Base-by-base conservation (phyloP, 805 yeast species). In the Myxozyma sirexii region DNA sequence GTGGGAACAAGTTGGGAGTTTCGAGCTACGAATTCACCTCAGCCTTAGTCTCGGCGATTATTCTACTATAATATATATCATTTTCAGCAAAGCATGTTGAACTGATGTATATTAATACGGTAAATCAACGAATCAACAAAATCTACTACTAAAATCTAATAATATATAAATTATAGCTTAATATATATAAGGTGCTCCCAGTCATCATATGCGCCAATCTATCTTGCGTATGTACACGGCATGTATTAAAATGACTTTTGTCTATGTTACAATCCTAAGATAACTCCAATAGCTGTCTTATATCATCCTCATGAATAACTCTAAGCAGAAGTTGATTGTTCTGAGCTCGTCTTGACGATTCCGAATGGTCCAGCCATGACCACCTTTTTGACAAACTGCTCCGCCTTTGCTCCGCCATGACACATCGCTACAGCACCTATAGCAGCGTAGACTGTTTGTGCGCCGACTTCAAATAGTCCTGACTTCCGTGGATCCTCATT, bases 391-490 rank as follows among this genome's bases (percentile, higher is more conserved):
- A 51, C 57, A 41, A 86, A 86, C 62, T 76, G 74, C 68, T 81
- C 84, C 7, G 88, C 88, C 6, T 69, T 77, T 5, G 66, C 56
- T 67, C 82, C 82, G n/a, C 92, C 93, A 65, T 84, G 83, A 50
- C 77, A 76, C 54, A 83, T 75, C 39, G 84, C 77, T 52, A 87
- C 81, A 0, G 90, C 90, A 7, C 92, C 92, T n/a, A 86, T 75
- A 63, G 87, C 74, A 1, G 91, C 86, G 65, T 76, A 76, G 57
- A 84, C 69, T 72, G 82, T 76, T 66, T 79, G 82, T 15, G 62
- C 45, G 10, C 54, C 60, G 15, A 55, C 60, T 21, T 50, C 60
- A 23, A 53, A 47, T n/a, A 59, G 48, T 13, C 63, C 63, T 12
- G 48, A 38, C n/a, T 19, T 12, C 13, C 60, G 57, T n/a, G 59